Percentiles rank a stretch among this genome's conserved stretches.
Conservation (phyloP, 2,329 filamentous ascomycete species). For the Anthostomella pinea region DNA sequence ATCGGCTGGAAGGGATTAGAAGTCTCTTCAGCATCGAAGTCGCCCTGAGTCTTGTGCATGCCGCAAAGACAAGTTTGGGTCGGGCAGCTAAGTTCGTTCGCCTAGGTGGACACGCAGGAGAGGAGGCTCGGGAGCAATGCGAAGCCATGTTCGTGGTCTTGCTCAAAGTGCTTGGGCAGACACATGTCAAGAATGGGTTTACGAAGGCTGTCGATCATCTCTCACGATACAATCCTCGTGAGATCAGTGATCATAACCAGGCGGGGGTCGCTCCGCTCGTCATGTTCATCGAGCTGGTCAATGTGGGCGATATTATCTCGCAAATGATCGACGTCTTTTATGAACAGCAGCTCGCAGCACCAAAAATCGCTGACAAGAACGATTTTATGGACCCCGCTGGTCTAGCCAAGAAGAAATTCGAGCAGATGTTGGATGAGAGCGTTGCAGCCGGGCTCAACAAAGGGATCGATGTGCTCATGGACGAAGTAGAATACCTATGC, state of each 20-base stretch:
- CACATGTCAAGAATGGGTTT: constrained; percentile 90
- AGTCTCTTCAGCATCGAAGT: constrained; percentile 96
- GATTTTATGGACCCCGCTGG: constrained; percentile 91
- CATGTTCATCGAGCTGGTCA: constrained; percentile 95
- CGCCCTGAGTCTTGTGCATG: constrained; percentile 82
- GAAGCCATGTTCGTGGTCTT: constrained; percentile 83
- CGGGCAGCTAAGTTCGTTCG: constrained; percentile 79
- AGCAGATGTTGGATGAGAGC: constrained; percentile 96
- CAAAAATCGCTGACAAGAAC: constrained; percentile 83
- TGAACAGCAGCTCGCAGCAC: constrained; percentile 83
- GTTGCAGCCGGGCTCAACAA: constrained; percentile 95
- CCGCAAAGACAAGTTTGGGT: constrained; percentile 83
- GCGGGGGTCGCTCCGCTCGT: constrained; percentile 84
- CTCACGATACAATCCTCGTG: constrained; percentile 84
- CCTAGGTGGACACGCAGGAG: constrained; percentile 75
- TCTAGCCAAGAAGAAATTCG: constrained; percentile 96
- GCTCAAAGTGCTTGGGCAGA: constrained; percentile 77
- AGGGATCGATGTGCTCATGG: constrained; percentile 97
- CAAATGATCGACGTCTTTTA: constrained; percentile 99
- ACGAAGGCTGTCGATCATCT: constrained; percentile 89
- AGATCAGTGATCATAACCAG: constrained; percentile 68
- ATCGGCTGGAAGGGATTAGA: constrained; percentile 88
- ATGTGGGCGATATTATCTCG: constrained; percentile 94
- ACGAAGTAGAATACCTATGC: constrained; percentile 93
- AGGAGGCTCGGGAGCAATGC: constrained; percentile 84